Percentiles rank a stretch among this genome's conserved stretches.
Conservation (phyloP, 129 eudicot genomes). For the Flaveria brownii region DNA sequence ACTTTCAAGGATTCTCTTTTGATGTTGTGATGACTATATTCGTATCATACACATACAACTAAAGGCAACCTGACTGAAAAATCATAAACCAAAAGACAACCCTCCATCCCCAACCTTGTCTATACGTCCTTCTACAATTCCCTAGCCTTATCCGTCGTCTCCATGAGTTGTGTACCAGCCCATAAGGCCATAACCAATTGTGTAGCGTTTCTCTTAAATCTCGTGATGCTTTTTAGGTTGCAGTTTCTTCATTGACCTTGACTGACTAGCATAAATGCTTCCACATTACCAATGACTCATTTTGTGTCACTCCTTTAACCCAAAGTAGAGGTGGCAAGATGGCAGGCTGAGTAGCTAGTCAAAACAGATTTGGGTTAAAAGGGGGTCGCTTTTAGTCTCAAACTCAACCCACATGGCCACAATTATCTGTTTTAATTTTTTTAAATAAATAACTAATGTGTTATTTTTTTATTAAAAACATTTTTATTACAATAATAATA, state of each 20-base stretch:
- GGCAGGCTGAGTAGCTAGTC: not conserved
- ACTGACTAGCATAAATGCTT: not conserved
- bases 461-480: not conserved
- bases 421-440: not conserved
- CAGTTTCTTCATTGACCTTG: not conserved
- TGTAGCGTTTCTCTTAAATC: not conserved
- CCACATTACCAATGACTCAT: not conserved
- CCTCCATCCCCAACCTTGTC: too few species aligned
- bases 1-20: too few species aligned
- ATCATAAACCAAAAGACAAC: too few species aligned
- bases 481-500: not conserved
- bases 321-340: not conserved
- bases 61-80: too few species aligned
- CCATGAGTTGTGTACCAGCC: not conserved
- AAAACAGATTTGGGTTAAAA: not conserved
- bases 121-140: too few species aligned
- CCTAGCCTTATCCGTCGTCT: too few species aligned
- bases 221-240: not conserved
- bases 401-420: slow-evolving; percentile 2
- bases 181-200: not conserved
- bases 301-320: not conserved
- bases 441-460: not conserved
- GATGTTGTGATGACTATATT: too few species aligned
- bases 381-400: not conserved
- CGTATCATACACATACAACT: too few species aligned